Base-by-base conservation (phyloP, 805 yeast species). In the Cyberlindnera euphorbiiphila region DNA sequence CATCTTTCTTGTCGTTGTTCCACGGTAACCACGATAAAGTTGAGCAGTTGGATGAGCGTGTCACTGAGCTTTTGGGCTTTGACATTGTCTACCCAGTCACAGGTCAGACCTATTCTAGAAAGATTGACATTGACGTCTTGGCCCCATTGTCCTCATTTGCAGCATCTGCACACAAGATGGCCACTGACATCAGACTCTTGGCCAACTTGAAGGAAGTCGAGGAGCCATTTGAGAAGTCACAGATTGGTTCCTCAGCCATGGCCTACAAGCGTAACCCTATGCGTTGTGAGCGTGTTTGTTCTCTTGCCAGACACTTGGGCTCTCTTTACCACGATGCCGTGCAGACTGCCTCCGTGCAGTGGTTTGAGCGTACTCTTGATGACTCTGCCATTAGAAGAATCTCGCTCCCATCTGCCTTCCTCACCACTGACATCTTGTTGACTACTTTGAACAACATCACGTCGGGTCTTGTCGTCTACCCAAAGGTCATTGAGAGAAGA, bases 181-280 rank as follows among this genome's bases (percentile, higher is more conserved):
- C 96, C 41, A 93, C 98, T 39, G 98, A 93, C 62, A 81, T 93
- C 55, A 81, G 98, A 66, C 73, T 93, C 57, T 76, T 93, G 56
- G 98, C 98, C 46, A 88, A 93, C 68, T 76, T 93, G 70, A 93
- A 93, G 69, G 98, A 93, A 71, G 68, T 93, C 50, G 98, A 93
- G 70, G 98, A 93, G 68, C 98, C 98, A 20, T 93, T 93, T 61
- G 98, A 93, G 72, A 86, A 85, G 69, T 79, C 89, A n/a, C 98
- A 93, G 73, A 93, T 93, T 59, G 98, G 98, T 28, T 88, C 97
- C 10, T 76, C 87, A 39, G 98, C 98, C 29, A 93, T 93, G 98
- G 98, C 98, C 21, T 93, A 93, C 74, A 93, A 93, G 78, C 83
- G 98, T 71, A 93, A 93, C 70, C 98, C 98, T 65, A 93, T 93